Percentiles rank a stretch among this genome's conserved stretches.
phyloP scores from a whole-genome alignment of 164 flowering plant genomes.

The Macadamia tetraphylla region DNA sequence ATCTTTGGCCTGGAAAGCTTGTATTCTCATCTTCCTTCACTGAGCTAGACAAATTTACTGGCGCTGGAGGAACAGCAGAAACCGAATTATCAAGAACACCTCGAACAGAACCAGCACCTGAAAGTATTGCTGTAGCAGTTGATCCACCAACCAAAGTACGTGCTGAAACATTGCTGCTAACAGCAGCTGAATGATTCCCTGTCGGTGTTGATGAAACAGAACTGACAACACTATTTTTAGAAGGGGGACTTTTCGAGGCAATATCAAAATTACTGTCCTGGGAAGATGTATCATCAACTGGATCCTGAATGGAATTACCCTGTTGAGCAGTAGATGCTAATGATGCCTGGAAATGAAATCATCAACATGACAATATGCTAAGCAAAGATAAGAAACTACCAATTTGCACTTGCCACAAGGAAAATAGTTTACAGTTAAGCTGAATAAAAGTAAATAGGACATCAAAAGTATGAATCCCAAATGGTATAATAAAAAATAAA shows the following conservation, averaged over 20 bases:
- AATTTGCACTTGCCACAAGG: too few relatives aligned
- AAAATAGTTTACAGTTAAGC: too few relatives aligned
- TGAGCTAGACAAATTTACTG: conserved; percentile 40
- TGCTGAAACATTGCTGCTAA: conserved; percentile 25
- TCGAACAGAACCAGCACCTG: conserved; percentile 40
- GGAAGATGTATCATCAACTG: conserved; percentile 59
- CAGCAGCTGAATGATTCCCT: conserved; percentile 40
- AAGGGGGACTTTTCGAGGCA: conserved; percentile 60
- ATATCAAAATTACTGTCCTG: conserved; percentile 63
- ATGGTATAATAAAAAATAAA: too few relatives aligned
- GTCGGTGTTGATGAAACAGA: conserved; percentile 47
- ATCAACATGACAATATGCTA: not conserved
- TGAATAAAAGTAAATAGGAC: too few relatives aligned
- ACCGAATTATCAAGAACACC: conserved; percentile 41
- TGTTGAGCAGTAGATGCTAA: conserved; percentile 32
- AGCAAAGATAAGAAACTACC: too few relatives aligned
- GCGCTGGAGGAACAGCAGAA: conserved; percentile 40
- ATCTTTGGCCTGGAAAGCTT: conserved; percentile 53
- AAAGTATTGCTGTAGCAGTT: conserved; percentile 35
- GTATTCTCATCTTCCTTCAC: conserved; percentile 68
- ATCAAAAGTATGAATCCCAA: too few relatives aligned
- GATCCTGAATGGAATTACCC: conserved; percentile 45
- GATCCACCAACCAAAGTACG: conserved; percentile 35
- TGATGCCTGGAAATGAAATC: conserved; percentile 28
- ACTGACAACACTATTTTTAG: conserved; percentile 45